phyloP scores from a whole-genome alignment of 805 yeast genomes.

The Ogataea parapolymorpha region DNA sequence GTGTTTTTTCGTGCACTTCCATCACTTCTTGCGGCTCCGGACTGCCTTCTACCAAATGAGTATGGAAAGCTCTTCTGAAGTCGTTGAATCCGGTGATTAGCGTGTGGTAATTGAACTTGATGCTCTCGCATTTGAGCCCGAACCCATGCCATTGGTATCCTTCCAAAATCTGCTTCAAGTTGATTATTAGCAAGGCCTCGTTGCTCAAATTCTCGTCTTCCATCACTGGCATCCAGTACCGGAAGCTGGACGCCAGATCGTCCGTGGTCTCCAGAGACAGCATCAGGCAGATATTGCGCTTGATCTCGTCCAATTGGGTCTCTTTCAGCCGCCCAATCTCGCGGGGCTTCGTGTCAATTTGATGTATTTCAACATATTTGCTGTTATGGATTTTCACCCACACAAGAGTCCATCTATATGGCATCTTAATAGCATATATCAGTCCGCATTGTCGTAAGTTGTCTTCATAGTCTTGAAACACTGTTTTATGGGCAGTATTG shows the following conservation, averaged over 20 bases:
- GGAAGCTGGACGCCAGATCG: slow-evolving; percentile 13
- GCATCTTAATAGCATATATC: slow-evolving; percentile 21
- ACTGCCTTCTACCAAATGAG: slow-evolving; percentile 7
- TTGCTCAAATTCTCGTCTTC: slow-evolving; percentile 23
- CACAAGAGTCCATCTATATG: slow-evolving; percentile 24
- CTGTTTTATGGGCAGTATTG: neutral
- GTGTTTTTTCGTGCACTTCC: slow-evolving; percentile 1
- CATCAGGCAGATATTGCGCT: slow-evolving; percentile 14
- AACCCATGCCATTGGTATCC: slow-evolving; percentile 25
- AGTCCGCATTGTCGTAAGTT: slow-evolving; percentile 18
- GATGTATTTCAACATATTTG: slow-evolving; percentile 20
- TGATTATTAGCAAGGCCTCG: slow-evolving; percentile 16
- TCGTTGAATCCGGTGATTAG: slow-evolving; percentile 2
- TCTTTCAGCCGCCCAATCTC: slow-evolving; percentile 16
- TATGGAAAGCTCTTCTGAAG: slow-evolving; percentile 3
- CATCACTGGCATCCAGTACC: slow-evolving; percentile 22
- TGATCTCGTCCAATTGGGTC: slow-evolving; percentile 16
- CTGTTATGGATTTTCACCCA: slow-evolving; percentile 26
- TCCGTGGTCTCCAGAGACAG: slow-evolving; percentile 15
- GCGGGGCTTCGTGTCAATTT: slow-evolving; percentile 23
- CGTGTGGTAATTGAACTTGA: slow-evolving; percentile 5
- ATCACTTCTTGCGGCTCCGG: slow-evolving; percentile 8
- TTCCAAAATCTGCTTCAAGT: slow-evolving; percentile 16
- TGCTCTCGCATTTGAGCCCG: slow-evolving; percentile 12
- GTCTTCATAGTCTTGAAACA: neutral